phyloP scores from a whole-genome alignment of 2,329 filamentous ascomycete species.

The Clonostachys rosea region DNA sequence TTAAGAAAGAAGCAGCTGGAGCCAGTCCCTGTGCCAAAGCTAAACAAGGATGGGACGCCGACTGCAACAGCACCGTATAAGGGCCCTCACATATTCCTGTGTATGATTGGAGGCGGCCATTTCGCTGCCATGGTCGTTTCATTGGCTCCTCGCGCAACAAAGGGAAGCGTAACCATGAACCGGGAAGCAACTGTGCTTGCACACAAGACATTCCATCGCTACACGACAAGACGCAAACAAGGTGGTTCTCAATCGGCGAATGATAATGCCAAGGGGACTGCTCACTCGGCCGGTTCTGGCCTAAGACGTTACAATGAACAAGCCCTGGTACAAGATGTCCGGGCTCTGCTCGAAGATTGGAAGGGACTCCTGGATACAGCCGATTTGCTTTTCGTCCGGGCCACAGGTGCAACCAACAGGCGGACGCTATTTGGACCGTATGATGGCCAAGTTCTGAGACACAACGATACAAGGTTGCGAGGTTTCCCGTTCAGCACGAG shows the following conservation, averaged over 20 bases:
- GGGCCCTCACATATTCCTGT: constrained; percentile 86
- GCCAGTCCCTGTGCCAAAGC: constrained; percentile 49
- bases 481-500: constrained; percentile 92
- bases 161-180: constrained; percentile 69
- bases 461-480: constrained; percentile 75
- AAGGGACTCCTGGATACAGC: constrained; percentile 78
- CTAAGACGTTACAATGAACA: constrained; percentile 92
- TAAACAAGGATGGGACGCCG: constrained; percentile 53
- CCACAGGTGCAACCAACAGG: constrained; percentile 81
- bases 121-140: constrained; percentile 97
- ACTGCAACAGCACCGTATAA: constrained; percentile 49
- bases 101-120: constrained; percentile 97
- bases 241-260: constrained; percentile 93
- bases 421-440: constrained; percentile 88
- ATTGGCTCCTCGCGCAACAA: constrained; percentile 73
- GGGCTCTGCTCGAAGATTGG: constrained; percentile 78
- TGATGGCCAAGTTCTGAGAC: constrained; percentile 76
- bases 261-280: constrained; percentile 88
- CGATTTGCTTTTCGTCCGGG: constrained; percentile 82
- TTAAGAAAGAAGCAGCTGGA: constrained; percentile 74
- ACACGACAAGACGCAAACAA: constrained; percentile 93
- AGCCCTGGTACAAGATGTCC: constrained; percentile 83
- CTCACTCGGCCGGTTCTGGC: constrained; percentile 88
- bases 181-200: constrained; percentile 83
- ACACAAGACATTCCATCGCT: constrained; percentile 97